Conservation (phyloP, 2,329 filamentous ascomycete genomes). For the Aureobasidium sp. region DNA sequence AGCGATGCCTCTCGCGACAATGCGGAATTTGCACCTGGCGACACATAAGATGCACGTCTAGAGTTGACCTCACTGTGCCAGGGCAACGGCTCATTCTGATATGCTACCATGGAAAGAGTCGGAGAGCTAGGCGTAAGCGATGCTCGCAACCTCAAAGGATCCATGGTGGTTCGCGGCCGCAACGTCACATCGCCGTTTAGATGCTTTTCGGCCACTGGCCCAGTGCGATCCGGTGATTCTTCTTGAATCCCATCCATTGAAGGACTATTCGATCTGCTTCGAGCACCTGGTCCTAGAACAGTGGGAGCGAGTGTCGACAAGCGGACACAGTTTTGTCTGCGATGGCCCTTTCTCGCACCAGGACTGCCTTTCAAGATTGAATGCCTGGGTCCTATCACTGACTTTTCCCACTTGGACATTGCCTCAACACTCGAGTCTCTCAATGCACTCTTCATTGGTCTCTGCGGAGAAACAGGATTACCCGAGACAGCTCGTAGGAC, state of each 20-base stretch:
- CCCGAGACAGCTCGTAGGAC: conserved; percentile 27
- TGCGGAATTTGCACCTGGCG: background rate
- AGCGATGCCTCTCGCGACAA: conserved; percentile 16
- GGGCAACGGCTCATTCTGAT: conserved; percentile 4
- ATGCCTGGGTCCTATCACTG: conserved; percentile 30
- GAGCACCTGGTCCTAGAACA: conserved; percentile 30
- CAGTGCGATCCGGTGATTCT: conserved; percentile 19
- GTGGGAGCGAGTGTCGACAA: conserved; percentile 36
- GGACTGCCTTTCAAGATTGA: conserved; percentile 39
- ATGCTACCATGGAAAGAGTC: conserved; percentile 24
- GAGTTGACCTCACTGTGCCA: background rate
- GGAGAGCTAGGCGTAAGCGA: conserved; percentile 35
- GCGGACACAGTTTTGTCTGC: conserved; percentile 38
- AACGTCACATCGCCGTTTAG: conserved; percentile 9
- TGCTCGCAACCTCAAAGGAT: conserved; percentile 28
- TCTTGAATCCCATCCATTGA: conserved; percentile 33
- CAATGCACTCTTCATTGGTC: conserved; percentile 15
- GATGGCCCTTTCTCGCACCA: conserved; percentile 36
- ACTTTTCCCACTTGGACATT: conserved; percentile 35
- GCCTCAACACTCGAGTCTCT: background rate
- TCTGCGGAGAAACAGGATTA: conserved; percentile 26
- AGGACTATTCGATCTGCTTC: conserved; percentile 29
- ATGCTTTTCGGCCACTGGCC: background rate
- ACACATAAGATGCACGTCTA: background rate
- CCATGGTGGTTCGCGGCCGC: conserved; percentile 15